Evolutionary conservation across 2,329 filamentous ascomycete genomes (phyloP).

Genomic region (Fusarium hostae): DNA sequence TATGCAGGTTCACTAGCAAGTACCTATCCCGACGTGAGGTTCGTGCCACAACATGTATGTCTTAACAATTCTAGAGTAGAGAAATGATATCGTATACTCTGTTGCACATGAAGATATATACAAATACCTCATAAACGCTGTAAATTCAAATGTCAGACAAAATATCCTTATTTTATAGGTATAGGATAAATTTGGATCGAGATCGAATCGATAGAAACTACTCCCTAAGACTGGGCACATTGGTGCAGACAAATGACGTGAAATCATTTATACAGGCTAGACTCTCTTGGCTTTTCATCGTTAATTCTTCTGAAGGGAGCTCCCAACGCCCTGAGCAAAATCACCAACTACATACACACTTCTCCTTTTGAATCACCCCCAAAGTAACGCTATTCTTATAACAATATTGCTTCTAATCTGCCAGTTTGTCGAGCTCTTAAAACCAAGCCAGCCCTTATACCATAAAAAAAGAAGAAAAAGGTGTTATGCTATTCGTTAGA

Average conservation of each 20-base stretch:
- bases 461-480: constrained; percentile 22
- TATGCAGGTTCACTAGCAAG: constrained; percentile 14
- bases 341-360: not conserved
- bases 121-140: not conserved
- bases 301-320: constrained; percentile 15
- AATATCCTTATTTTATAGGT: not conserved
- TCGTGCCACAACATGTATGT: constrained; percentile 28
- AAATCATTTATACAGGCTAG: not conserved
- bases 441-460: constrained; percentile 8
- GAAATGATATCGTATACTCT: not conserved
- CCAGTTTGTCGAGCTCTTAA: constrained; percentile 6
- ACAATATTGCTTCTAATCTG: constrained; percentile 15
- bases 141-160: not conserved
- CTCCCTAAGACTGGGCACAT: not conserved
- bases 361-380: not conserved
- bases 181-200: not conserved
- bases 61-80: not conserved
- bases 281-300: constrained; percentile 24
- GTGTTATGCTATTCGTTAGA: constrained; percentile 22
- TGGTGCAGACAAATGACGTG: not conserved
- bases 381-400: constrained; percentile 2
- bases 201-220: not conserved
- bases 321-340: constrained; percentile 25
- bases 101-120: not conserved
- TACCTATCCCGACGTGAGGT: constrained; percentile 1